phyloP scores from a whole-genome alignment of 768 basidiomycete genomes.

The Leccinum olivaceopallidum region DNA sequence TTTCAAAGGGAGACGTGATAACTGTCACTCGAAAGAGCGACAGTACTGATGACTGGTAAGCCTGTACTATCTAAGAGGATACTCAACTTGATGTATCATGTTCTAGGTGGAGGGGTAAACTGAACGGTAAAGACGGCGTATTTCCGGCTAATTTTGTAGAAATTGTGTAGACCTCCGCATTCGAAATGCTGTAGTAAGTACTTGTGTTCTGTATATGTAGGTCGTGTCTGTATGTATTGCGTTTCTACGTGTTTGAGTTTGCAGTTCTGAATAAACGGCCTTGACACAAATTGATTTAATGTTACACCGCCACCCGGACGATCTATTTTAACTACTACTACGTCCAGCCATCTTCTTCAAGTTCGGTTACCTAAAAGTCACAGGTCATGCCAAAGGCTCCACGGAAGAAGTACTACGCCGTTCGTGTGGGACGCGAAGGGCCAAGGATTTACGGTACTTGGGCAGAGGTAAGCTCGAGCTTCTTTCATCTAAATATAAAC shows the following conservation, averaged over 20 bases:
- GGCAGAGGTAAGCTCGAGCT: slow-evolving; percentile 49
- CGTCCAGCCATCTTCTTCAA: not conserved
- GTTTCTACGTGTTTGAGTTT: not conserved
- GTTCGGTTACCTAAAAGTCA: not conserved
- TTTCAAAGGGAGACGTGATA: slow-evolving; percentile 76
- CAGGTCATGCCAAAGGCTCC: slow-evolving; percentile 30
- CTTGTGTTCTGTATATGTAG: not conserved
- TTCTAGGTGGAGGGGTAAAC: slow-evolving; percentile 76
- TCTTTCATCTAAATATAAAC: not conserved
- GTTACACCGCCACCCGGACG: not conserved
- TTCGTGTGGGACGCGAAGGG: slow-evolving; percentile 55
- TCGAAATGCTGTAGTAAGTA: not conserved
- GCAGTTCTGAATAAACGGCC: too few relatives aligned
- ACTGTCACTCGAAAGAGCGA: slow-evolving; percentile 66
- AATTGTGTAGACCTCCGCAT: slow-evolving; percentile 37
- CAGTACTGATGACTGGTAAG: slow-evolving; percentile 74
- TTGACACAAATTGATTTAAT: not conserved
- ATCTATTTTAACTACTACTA: too few relatives aligned
- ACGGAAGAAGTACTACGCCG: slow-evolving; percentile 58
- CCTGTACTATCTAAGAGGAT: slow-evolving; percentile 3
- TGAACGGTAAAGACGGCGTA: slow-evolving; percentile 57
- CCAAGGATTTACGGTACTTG: slow-evolving; percentile 58
- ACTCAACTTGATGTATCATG: not conserved
- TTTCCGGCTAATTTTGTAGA: slow-evolving; percentile 90
- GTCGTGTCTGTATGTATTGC: slow-evolving; percentile 5